Base-by-base conservation (phyloP, 2,329 filamentous ascomycete genomes). In the Diaporthe vexans region DNA sequence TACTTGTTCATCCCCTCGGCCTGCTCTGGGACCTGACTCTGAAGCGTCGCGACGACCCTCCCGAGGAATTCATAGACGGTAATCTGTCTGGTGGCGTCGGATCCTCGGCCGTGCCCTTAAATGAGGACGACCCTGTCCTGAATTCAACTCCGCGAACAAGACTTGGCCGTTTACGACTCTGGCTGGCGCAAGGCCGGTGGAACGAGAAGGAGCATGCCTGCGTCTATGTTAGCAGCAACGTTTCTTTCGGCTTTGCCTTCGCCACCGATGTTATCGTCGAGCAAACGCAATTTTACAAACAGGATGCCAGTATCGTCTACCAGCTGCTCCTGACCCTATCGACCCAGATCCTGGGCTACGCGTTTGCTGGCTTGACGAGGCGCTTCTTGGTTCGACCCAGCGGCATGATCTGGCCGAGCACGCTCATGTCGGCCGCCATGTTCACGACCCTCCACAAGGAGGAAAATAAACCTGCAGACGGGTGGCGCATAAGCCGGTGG, bases 361-460 rank as follows among this genome's bases (percentile, higher is more conserved):
- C 94, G 4, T 95, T 97, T 81, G 95, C 95, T 67, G 95, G 95
- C 2, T 86, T 97, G 57, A 94, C 94, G 2, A 88, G 94, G 73
- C 91, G 94, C 67, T 97, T 95, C 81, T 88, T 97, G 6, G 94
- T 97, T 37, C 91, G 94, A 35, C 95, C 95, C 0, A 94, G 93
- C 76, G 94, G 94, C 74, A 97, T 97, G 93, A 95, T 97, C 63
- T 97, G 95, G 95, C 95, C 95, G 1, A 93, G 93, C 29, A 97
- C 95, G 0, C 86, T 97, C 67, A 95, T 96, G 88, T 96, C 94
- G 26, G 94, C 94, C 0, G 93, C 94, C 79, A 95, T 97, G 94
- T 97, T 97, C 79, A 93, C 92, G 5, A 96, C 94, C 0, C 87
- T 97, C 67, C 95, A 97, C 83, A 95, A 93, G 79, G 92, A 95